Percentiles rank a stretch among this genome's conserved stretches.
Evolutionary conservation across 805 yeast genomes (phyloP).

Genomic region (Ogataea glucozyma): DNA sequence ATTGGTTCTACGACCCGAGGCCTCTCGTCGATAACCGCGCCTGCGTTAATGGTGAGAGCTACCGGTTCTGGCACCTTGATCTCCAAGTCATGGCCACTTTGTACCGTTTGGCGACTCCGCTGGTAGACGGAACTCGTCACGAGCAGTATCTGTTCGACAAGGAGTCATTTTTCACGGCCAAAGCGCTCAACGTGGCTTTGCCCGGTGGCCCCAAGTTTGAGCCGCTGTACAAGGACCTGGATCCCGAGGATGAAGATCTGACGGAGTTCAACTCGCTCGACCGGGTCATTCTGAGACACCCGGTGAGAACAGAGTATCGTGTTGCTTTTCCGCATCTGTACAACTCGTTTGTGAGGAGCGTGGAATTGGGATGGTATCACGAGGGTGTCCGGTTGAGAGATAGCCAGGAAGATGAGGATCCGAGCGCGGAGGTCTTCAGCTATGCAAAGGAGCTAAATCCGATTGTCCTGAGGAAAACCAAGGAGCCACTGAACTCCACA

Average conservation of each 20-base stretch:
- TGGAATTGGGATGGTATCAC: conserved; percentile 61
- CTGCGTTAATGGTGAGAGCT: conserved; percentile 74
- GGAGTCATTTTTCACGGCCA: conserved; percentile 83
- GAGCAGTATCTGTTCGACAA: conserved; percentile 73
- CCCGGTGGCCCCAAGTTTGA: conserved; percentile 98
- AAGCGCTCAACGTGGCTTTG: conserved; percentile 79
- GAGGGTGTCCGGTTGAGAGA: conserved; percentile 61
- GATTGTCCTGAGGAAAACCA: conserved; percentile 39
- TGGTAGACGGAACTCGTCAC: conserved; percentile 66
- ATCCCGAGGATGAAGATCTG: conserved; percentile 69
- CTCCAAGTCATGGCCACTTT: conserved; percentile 63
- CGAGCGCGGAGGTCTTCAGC: conserved; percentile 54
- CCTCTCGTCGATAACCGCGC: conserved; percentile 63
- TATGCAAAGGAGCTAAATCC: conserved; percentile 60
- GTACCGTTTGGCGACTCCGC: conserved; percentile 68
- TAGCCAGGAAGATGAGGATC: too few relatives aligned
- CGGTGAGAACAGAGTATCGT: conserved; percentile 77
- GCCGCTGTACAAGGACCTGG: conserved; percentile 69
- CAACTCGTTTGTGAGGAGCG: conserved; percentile 72
- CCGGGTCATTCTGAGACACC: conserved; percentile 76
- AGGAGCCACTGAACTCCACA: conserved; percentile 13
- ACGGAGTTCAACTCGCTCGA: conserved; percentile 91
- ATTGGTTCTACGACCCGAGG: conserved; percentile 79
- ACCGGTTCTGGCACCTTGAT: conserved; percentile 68
- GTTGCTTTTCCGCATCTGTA: conserved; percentile 86